A percentile compares a stretch with the other conserved stretches of the same genome.
phyloP scores from a whole-genome alignment of 306 rosid species.

The Coriaria nepalensis region DNA sequence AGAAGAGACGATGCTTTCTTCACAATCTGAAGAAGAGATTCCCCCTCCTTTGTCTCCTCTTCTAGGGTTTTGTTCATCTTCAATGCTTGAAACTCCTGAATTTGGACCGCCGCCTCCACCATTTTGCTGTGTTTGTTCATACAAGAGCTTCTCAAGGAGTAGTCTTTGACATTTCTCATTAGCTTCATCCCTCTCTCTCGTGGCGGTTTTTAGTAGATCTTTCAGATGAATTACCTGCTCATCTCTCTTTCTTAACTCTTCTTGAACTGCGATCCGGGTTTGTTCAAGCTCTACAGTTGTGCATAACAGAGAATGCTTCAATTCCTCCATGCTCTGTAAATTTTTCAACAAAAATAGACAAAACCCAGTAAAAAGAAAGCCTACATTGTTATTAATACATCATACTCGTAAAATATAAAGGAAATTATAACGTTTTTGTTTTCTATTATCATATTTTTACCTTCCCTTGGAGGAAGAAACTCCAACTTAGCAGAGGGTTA shows the following conservation, averaged over 20 bases:
- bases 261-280: conserved; percentile 46
- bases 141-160: conserved; percentile 40
- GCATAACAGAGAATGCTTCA: conserved; percentile 43
- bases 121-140: conserved; percentile 4
- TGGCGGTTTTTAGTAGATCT: conserved; percentile 41
- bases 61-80: conserved; percentile 48
- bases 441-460: conserved; percentile 20
- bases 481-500: conserved; percentile 46
- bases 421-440: too few relatives aligned
- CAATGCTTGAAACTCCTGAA: conserved; percentile 86
- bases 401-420: too few relatives aligned
- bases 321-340: conserved; percentile 59
- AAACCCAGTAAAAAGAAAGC: background rate
- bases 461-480: conserved; percentile 68
- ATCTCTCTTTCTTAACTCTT: conserved; percentile 69
- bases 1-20: conserved; percentile 91
- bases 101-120: conserved; percentile 25
- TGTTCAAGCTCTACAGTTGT: conserved; percentile 74
- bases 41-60: conserved; percentile 57
- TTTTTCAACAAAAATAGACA: background rate
- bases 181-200: conserved; percentile 66
- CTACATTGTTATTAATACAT: too few relatives aligned
- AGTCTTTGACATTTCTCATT: conserved; percentile 49
- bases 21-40: conserved; percentile 72
- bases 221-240: conserved; percentile 43